Conservation (phyloP, 768 basidiomycete genomes). For the Phaeotremella skinneri region DNA sequence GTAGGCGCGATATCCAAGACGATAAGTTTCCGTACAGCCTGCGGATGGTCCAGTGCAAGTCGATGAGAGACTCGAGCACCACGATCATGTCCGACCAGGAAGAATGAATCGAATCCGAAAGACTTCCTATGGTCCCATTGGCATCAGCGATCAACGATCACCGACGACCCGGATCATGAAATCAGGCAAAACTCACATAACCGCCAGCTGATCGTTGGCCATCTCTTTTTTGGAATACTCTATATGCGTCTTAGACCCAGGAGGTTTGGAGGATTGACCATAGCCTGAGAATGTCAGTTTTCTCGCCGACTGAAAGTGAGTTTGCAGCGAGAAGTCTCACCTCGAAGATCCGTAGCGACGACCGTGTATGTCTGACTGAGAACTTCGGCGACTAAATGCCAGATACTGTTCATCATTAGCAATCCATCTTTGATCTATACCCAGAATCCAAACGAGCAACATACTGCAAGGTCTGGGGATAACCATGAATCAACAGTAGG, state of each 20-base stretch:
- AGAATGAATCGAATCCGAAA: slow-evolving; percentile 35
- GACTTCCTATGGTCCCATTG: slow-evolving; percentile 26
- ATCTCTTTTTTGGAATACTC: slow-evolving; percentile 50
- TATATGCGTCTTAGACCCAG: slow-evolving; percentile 33
- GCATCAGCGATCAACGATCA: neutral
- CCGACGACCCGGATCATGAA: neutral
- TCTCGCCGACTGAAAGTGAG: neutral
- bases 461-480: slow-evolving; percentile 37
- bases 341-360: slow-evolving; percentile 40
- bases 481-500: slow-evolving; percentile 38
- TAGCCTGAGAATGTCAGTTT: slow-evolving; percentile 27
- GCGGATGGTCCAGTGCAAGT: slow-evolving; percentile 42
- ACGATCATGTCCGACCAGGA: slow-evolving; percentile 45
- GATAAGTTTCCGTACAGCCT: slow-evolving; percentile 34
- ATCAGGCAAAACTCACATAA: slow-evolving; percentile 35
- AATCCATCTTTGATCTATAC: neutral
- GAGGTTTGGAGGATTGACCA: slow-evolving; percentile 38
- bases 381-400: slow-evolving; percentile 28
- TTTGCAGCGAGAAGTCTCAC: slow-evolving; percentile 18
- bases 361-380: slow-evolving; percentile 35
- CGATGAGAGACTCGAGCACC: slow-evolving; percentile 49
- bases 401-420: slow-evolving; percentile 23
- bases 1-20: slow-evolving; percentile 51
- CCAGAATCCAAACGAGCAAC: neutral
- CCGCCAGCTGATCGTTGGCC: slow-evolving; percentile 42